Percentiles rank a stretch among this genome's conserved stretches.
These are phyloP conservation scores for Mycena belliarum DNA, from an alignment of 768 basidiomycete genomes.

Conservation along the genomic window DNA sequence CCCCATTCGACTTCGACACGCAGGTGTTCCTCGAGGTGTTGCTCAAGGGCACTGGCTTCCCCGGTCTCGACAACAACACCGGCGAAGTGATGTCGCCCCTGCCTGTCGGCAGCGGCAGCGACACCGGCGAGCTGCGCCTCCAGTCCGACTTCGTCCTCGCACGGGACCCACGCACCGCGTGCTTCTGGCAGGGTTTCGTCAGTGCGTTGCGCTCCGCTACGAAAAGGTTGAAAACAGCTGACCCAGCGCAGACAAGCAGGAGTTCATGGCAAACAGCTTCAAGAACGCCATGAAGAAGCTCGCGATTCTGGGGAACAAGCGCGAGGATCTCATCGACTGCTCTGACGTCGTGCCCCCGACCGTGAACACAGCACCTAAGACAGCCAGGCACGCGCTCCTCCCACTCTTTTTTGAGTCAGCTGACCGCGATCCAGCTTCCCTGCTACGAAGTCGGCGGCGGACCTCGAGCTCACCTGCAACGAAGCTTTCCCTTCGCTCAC, in stretches of 20 bases:
- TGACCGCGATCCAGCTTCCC: neutral
- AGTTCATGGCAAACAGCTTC: neutral
- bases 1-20: constrained; percentile 34
- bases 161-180: constrained; percentile 25
- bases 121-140: constrained; percentile 39
- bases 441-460: neutral
- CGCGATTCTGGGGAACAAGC: neutral
- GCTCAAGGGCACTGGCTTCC: constrained; percentile 25
- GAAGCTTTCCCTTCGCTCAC: neutral
- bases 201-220: neutral
- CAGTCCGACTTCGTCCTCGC: constrained; percentile 37
- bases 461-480: constrained; percentile 1
- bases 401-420: neutral
- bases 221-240: too few relatives aligned
- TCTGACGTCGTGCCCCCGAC: constrained; percentile 1
- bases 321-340: neutral
- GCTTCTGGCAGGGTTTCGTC: constrained; percentile 24
- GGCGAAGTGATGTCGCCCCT: constrained; percentile 39
- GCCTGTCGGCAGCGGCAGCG: constrained; percentile 5
- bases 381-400: neutral
- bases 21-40: constrained; percentile 39
- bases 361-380: neutral
- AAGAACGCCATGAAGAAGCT: neutral
- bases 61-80: constrained; percentile 20
- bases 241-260: constrained; percentile 4